These are phyloP conservation scores for Betula pendula DNA, from an alignment of 306 rosid genomes.

Conservation along the genomic window DNA sequence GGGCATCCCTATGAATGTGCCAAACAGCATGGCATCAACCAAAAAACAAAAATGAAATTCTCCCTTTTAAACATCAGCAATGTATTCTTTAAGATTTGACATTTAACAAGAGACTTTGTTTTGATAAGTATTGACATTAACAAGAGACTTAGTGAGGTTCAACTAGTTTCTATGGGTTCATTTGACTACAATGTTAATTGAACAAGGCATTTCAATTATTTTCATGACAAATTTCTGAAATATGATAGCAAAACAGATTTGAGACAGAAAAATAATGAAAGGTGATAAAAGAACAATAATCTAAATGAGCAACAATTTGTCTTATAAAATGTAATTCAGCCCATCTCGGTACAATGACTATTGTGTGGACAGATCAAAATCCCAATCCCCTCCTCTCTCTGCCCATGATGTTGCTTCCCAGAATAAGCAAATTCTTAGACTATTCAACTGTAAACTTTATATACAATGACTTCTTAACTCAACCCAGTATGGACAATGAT, in stretches of 20 bases:
- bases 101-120: not conserved
- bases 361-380: no score
- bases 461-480: not conserved
- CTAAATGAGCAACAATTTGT: not conserved
- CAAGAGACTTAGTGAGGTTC: not conserved
- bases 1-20: conserved; percentile 79
- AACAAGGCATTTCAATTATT: not conserved
- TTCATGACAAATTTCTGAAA: not conserved
- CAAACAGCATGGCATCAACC: conserved; percentile 26
- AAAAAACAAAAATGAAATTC: conserved; percentile 14
- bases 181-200: not conserved
- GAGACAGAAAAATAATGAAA: not conserved
- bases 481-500: not conserved
- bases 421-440: not conserved
- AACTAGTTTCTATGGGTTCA: not conserved
- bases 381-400: not conserved
- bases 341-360: not conserved
- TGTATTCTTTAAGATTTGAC: not conserved
- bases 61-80: conserved; percentile 1
- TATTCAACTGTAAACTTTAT: not conserved
- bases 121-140: no score
- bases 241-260: not conserved
- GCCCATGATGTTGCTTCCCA: not conserved
- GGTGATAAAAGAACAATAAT: not conserved
- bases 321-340: not conserved